phyloP scores from a whole-genome alignment of 1,139 yeast species.

The Geotrichum phurueaensis region DNA sequence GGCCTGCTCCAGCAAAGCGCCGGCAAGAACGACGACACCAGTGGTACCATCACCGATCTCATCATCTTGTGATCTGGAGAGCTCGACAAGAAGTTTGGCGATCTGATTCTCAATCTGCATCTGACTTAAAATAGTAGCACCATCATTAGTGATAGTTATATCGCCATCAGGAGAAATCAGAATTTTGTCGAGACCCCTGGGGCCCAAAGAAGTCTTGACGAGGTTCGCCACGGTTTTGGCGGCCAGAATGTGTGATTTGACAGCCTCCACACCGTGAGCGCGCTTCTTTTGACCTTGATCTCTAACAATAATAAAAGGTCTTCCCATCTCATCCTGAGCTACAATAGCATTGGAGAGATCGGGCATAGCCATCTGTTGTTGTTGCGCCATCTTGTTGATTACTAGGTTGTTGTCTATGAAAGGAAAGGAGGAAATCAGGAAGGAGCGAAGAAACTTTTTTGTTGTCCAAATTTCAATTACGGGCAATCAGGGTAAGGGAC shows the following conservation, averaged over 20 bases:
- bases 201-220: slow-evolving; percentile 89
- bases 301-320: slow-evolving; percentile 95
- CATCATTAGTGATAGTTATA: slow-evolving; percentile 95
- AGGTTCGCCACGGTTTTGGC: slow-evolving; percentile 94
- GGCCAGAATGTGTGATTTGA: slow-evolving; percentile 85
- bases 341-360: slow-evolving; percentile 96
- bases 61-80: slow-evolving; percentile 94
- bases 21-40: slow-evolving; percentile 95
- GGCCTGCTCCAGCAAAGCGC: slow-evolving; percentile 92
- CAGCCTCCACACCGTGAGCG: slow-evolving; percentile 90
- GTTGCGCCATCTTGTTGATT: slow-evolving; percentile 15
- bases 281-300: slow-evolving; percentile 91
- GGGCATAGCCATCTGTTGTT: slow-evolving; percentile 59
- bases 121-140: slow-evolving; percentile 92
- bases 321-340: slow-evolving; percentile 98
- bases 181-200: slow-evolving; percentile 96
- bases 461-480: neutral
- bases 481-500: neutral
- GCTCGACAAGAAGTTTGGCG: slow-evolving; percentile 89
- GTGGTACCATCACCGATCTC: slow-evolving; percentile 99
- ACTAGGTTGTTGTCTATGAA: neutral
- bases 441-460: neutral
- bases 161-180: slow-evolving; percentile 93
- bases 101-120: slow-evolving; percentile 96
- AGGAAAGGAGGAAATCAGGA: neutral